These are phyloP conservation scores for Tulasnella sp. DNA, from an alignment of 768 basidiomycete genomes.

Conservation along the genomic window DNA sequence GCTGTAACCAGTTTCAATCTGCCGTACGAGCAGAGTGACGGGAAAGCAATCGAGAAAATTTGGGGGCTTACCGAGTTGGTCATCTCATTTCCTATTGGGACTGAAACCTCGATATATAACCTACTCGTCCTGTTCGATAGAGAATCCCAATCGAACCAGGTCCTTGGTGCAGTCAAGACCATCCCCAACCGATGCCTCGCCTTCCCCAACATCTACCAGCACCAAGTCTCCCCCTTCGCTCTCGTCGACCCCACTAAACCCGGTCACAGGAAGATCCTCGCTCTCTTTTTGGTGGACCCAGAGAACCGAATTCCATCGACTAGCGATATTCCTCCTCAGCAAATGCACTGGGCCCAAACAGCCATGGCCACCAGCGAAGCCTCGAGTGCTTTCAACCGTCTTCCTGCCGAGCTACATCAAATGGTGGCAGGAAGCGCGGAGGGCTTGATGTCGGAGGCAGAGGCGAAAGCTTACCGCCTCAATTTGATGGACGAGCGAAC, in stretches of 20 bases:
- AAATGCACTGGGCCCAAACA: background rate
- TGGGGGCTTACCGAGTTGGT: slow-evolving; percentile 38
- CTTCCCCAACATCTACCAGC: slow-evolving; percentile 18
- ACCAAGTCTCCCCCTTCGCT: slow-evolving; percentile 10
- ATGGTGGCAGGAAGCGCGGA: background rate
- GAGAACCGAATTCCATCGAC: slow-evolving; percentile 2
- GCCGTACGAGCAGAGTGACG: slow-evolving; percentile 22
- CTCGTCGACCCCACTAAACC: slow-evolving; percentile 17
- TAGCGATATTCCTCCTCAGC: background rate
- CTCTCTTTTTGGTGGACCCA: slow-evolving; percentile 10
- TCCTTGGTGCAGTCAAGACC: slow-evolving; percentile 1
- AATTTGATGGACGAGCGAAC: slow-evolving; percentile 10
- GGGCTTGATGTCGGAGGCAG: background rate
- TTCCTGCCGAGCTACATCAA: slow-evolving; percentile 6
- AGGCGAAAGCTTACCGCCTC: slow-evolving; percentile 8
- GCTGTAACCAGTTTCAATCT: slow-evolving; percentile 24
- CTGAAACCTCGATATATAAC: background rate
- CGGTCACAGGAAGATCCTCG: slow-evolving; percentile 14
- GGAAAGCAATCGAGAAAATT: slow-evolving; percentile 32
- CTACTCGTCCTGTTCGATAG: background rate
- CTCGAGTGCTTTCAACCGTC: background rate
- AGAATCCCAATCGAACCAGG: background rate
- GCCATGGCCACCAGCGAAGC: background rate
- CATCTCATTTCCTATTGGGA: background rate
- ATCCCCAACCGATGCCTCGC: slow-evolving; percentile 14